A percentile compares a stretch with the other conserved stretches of the same genome.
Evolutionary conservation across 257 asterid species (phyloP).

Genomic region (Solanum raphanifolium): DNA sequence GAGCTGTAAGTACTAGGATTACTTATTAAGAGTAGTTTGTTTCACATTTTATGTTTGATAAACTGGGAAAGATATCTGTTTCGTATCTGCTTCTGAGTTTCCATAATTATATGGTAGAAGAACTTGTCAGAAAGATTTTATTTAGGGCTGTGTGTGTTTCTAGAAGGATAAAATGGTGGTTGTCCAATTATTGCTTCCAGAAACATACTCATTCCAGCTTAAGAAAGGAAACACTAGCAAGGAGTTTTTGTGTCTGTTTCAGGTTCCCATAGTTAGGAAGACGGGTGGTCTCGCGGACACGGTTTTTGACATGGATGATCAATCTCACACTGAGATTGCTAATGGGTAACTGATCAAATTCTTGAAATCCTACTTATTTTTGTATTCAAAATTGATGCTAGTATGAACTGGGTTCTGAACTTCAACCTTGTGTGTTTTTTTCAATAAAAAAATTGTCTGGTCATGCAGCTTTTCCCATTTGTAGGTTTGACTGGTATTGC

Average conservation of each 20-base stretch:
- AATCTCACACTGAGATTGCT: slow-evolving; percentile 38
- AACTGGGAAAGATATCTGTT: neutral
- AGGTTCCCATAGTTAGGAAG: slow-evolving; percentile 84
- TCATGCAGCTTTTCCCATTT: neutral
- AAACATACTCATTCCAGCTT: neutral
- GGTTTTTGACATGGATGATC: slow-evolving; percentile 75
- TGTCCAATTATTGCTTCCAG: neutral
- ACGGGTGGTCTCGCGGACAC: slow-evolving; percentile 92
- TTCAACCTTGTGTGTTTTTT: neutral
- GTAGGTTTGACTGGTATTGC: neutral
- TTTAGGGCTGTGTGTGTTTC: neutral
- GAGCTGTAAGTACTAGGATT: slow-evolving; percentile 47
- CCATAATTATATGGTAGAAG: neutral
- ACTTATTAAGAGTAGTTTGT: neutral
- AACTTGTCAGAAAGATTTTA: neutral
- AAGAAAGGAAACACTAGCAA: neutral
- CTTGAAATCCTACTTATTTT: neutral
- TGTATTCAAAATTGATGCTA: neutral
- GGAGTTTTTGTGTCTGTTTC: slow-evolving; percentile 9
- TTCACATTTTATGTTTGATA: neutral
- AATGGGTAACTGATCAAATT: slow-evolving; percentile 44
- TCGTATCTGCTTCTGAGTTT: neutral
- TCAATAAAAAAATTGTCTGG: neutral
- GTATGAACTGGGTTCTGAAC: neutral
- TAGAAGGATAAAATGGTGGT: neutral